Conservation (phyloP, 2,329 filamentous ascomycete species). For the Ophiostoma sp. region DNA sequence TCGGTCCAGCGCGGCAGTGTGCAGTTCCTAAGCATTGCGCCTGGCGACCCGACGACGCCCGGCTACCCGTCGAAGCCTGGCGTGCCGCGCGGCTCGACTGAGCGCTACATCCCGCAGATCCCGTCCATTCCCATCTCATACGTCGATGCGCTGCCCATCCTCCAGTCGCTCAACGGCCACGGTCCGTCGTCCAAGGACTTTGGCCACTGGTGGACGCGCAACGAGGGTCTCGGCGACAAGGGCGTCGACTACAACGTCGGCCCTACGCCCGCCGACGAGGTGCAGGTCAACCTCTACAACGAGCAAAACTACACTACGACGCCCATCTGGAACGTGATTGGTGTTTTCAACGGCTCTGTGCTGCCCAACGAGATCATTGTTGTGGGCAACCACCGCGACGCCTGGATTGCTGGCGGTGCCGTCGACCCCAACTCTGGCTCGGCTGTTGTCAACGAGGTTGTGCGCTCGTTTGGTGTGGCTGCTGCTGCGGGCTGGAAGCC, state of each 20-base stretch:
- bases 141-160: conserved; percentile 23
- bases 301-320: conserved; percentile 77
- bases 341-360: conserved; percentile 81
- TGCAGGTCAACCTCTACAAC: conserved; percentile 66
- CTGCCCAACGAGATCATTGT: conserved; percentile 74
- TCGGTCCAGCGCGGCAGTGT: conserved; percentile 86
- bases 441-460: conserved; percentile 71
- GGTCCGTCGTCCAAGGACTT: conserved; percentile 73
- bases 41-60: conserved; percentile 80
- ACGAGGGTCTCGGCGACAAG: conserved; percentile 68
- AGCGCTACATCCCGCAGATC: conserved; percentile 70
- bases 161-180: conserved; percentile 71
- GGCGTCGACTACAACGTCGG: conserved; percentile 82
- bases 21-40: conserved; percentile 66
- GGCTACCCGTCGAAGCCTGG: conserved; percentile 91
- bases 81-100: conserved; percentile 66
- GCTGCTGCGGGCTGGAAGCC: conserved; percentile 72
- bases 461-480: conserved; percentile 66
- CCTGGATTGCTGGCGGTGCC: conserved; percentile 67
- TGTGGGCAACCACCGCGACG: conserved; percentile 75
- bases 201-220: conserved; percentile 62
- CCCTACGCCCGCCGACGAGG: conserved; percentile 64
- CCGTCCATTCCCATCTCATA: conserved; percentile 53
- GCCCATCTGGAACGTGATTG: conserved; percentile 86
- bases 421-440: conserved; percentile 77